Evolutionary conservation across 352 stramenopile species (phyloP).

Genomic region (Pythium pyrilobum): DNA sequence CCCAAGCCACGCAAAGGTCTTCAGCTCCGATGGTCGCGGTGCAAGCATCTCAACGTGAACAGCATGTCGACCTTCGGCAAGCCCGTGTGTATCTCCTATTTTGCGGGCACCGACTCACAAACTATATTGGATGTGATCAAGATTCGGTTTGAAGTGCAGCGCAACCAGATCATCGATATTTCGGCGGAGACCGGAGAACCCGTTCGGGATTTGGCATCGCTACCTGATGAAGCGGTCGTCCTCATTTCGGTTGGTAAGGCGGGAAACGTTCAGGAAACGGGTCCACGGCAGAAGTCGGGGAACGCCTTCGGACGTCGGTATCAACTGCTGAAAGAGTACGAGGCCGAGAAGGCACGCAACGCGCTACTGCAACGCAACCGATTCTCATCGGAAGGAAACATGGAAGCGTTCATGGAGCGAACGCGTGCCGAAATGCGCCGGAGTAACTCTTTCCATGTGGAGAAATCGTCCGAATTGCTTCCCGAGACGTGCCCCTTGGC

Average conservation of each 20-base stretch:
- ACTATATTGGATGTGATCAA: constrained; percentile 73
- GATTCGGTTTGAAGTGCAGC: constrained; percentile 69
- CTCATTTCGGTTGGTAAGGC: constrained; percentile 75
- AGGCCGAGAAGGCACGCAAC: constrained; percentile 13
- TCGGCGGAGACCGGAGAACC: constrained; percentile 64
- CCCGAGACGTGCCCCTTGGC: neutral
- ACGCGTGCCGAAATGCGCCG: constrained; percentile 24
- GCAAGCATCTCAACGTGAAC: constrained; percentile 75
- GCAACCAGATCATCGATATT: constrained; percentile 76
- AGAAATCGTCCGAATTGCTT: constrained; percentile 24
- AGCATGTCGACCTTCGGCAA: constrained; percentile 75
- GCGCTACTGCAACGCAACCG: constrained; percentile 32
- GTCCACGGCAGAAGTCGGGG: constrained; percentile 17
- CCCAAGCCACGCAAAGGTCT: constrained; percentile 61
- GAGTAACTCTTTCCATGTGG: constrained; percentile 48
- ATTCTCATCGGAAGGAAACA: constrained; percentile 49
- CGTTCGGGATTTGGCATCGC: constrained; percentile 38
- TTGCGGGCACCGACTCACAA: constrained; percentile 69
- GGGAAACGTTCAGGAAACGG: constrained; percentile 67
- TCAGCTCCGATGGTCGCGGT: constrained; percentile 31
- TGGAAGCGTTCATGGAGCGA: constrained; percentile 31
- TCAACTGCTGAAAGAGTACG: constrained; percentile 16
- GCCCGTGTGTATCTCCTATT: constrained; percentile 75
- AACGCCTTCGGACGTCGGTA: constrained; percentile 18
- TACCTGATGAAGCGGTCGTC: constrained; percentile 61